Percentiles rank a stretch among this genome's conserved stretches.
Evolutionary conservation across 1,139 yeast species (phyloP).

Genomic region (Wickerhamomyces sp.): DNA sequence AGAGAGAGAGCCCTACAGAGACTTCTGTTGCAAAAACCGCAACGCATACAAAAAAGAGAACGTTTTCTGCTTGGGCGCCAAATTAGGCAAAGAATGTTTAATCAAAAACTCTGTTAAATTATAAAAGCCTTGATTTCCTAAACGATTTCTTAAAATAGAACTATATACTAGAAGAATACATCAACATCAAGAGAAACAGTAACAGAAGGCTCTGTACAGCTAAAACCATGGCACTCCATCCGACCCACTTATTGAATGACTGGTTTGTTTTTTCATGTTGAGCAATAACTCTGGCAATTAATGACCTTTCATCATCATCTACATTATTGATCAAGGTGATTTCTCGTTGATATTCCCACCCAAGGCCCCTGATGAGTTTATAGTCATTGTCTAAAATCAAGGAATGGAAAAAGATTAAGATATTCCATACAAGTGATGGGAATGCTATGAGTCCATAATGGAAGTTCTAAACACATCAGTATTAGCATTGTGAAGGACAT

Average conservation of each 20-base stretch:
- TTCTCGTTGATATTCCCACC: conserved; percentile 11
- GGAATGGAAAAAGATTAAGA: conserved; percentile 5
- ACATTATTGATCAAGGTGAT: conserved; percentile 6
- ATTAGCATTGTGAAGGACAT: neutral
- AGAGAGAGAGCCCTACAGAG: too few species aligned
- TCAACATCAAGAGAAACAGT: conserved; percentile 3
- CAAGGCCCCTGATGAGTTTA: conserved; percentile 14
- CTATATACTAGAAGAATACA: neutral
- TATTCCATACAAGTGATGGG: conserved; percentile 17
- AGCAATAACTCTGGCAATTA: conserved; percentile 8
- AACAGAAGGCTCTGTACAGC: conserved; percentile 2
- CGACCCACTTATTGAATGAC: conserved; percentile 13
- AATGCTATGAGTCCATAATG: conserved; percentile 16
- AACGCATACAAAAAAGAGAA: too few species aligned
- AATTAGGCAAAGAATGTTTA: too few species aligned
- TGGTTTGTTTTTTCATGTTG: conserved; percentile 9
- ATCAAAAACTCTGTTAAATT: too few species aligned
- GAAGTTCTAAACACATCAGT: conserved; percentile 17
- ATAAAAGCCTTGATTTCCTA: too few species aligned
- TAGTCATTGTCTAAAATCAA: conserved; percentile 4
- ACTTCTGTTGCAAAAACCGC: too few species aligned
- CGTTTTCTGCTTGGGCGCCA: too few species aligned
- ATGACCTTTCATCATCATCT: conserved; percentile 5
- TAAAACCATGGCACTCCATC: conserved; percentile 16
- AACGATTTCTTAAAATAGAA: too few species aligned